phyloP scores from a whole-genome alignment of 2,329 filamentous ascomycete species.

The Colletotrichum theobromicola region DNA sequence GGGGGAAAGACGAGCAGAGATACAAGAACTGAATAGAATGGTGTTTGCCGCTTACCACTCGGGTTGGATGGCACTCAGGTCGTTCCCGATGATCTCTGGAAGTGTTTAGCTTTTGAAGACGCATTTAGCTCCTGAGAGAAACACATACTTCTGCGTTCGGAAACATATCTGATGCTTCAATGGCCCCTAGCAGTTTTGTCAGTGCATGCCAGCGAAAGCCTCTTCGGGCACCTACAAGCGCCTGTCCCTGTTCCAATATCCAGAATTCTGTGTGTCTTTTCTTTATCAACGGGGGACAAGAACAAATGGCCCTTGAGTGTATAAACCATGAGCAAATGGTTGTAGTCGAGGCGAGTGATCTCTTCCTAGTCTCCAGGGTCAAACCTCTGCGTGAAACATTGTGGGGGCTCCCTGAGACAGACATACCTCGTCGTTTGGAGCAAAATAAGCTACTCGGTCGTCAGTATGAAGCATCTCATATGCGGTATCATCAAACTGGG shows the following conservation, averaged over 20 bases:
- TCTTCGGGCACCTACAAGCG: constrained; percentile 31
- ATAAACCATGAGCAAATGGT: background rate
- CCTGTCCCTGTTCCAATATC: constrained; percentile 51
- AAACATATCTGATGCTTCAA: constrained; percentile 40
- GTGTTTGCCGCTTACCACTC: background rate
- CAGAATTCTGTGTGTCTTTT: constrained; percentile 36
- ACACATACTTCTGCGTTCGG: constrained; percentile 28
- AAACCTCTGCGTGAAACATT: background rate
- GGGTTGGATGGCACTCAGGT: constrained; percentile 27
- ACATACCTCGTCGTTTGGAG: constrained; percentile 40
- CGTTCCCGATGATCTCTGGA: constrained; percentile 31
- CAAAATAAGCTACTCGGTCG: constrained; percentile 26
- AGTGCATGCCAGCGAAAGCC: background rate
- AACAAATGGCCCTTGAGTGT: background rate
- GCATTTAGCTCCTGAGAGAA: background rate
- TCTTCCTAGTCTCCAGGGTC: background rate
- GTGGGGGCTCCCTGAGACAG: too few species aligned
- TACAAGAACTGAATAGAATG: too few species aligned
- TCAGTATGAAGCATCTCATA: too few species aligned
- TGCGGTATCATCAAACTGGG: too few species aligned
- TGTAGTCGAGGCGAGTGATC: constrained; percentile 2
- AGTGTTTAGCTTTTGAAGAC: constrained; percentile 46
- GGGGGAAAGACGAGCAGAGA: too few species aligned
- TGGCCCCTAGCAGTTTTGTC: constrained; percentile 36
- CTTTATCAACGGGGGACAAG: constrained; percentile 30